A percentile compares a stretch with the other conserved stretches of the same genome.
Conservation (phyloP, 2,329 filamentous ascomycete genomes). For the Penicillium freii region DNA sequence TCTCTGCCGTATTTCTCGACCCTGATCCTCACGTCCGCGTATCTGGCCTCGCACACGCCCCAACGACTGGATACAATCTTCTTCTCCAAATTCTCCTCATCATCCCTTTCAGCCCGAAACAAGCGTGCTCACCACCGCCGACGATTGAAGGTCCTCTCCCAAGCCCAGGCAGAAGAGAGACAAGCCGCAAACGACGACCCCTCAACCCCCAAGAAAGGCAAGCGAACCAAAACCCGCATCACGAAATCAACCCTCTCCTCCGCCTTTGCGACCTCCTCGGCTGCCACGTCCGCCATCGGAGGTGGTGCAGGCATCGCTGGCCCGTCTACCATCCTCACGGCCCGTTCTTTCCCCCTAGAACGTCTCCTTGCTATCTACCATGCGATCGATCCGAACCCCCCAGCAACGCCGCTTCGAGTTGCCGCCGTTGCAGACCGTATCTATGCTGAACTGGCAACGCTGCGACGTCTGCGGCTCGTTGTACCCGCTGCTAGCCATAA, state of each 20-base stretch:
- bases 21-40: constrained; percentile 48
- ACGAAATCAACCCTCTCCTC: constrained; percentile 42
- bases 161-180: constrained; percentile 38
- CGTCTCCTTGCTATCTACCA: constrained; percentile 49
- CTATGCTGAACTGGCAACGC: constrained; percentile 47
- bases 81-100: constrained; percentile 50
- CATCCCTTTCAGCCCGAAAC: constrained; percentile 43
- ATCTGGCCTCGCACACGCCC: constrained; percentile 49
- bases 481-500: constrained; percentile 41
- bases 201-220: constrained; percentile 36
- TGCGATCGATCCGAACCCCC: constrained; percentile 47
- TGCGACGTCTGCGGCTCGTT: constrained; percentile 48
- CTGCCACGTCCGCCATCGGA: constrained; percentile 34
- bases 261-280: constrained; percentile 41
- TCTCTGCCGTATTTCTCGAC: constrained; percentile 49
- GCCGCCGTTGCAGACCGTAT: constrained; percentile 44
- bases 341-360: constrained; percentile 47
- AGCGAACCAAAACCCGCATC: constrained; percentile 39
- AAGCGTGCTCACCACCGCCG: constrained; percentile 46
- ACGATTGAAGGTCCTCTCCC: constrained; percentile 42
- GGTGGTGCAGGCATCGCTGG: constrained; percentile 35
- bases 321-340: constrained; percentile 41
- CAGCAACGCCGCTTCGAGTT: constrained; percentile 39
- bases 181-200: constrained; percentile 28
- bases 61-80: constrained; percentile 50